A percentile compares a stretch with the other conserved stretches of the same genome.
Conservation (phyloP, 1,284 basidiomycete genomes). For the Cutaneotrichosporon arboriforme region DNA sequence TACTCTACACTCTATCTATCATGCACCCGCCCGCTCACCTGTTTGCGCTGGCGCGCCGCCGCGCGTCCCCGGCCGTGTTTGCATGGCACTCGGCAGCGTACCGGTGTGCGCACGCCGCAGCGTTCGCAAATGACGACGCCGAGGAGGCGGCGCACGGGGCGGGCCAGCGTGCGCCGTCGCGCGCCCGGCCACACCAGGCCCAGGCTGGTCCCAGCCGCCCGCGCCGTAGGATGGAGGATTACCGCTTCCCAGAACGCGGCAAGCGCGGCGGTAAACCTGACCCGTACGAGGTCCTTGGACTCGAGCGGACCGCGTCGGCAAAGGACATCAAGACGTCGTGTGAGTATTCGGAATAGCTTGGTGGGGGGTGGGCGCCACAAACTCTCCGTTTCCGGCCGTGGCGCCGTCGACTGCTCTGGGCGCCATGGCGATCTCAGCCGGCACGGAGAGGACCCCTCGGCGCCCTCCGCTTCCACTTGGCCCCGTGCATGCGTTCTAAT, state of each 20-base stretch:
- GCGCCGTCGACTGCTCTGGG: background rate
- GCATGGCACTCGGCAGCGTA: background rate
- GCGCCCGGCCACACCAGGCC: too few relatives aligned
- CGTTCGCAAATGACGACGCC: conserved; percentile 5
- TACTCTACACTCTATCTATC: background rate
- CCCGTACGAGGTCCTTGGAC: conserved; percentile 44
- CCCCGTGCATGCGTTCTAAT: too few relatives aligned
- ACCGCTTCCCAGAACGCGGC: conserved; percentile 33
- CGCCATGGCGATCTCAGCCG: too few relatives aligned
- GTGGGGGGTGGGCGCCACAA: background rate
- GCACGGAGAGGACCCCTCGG: background rate
- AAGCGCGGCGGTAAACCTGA: conserved; percentile 32
- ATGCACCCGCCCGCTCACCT: conserved; percentile 1
- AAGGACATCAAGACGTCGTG: conserved; percentile 43
- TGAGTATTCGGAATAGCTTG: conserved; percentile 22
- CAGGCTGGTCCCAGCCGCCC: background rate
- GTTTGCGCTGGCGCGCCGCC: conserved; percentile 2
- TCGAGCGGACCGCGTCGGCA: conserved; percentile 30
- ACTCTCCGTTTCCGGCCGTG: background rate
- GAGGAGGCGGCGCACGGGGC: background rate
- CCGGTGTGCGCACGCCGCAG: conserved; percentile 8
- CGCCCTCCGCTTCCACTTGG: background rate
- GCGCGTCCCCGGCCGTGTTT: background rate
- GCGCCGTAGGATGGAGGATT: conserved; percentile 9
- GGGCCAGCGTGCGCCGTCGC: background rate